Evolutionary conservation across 345 rosid genomes (phyloP).

Genomic region (Odontarrhena argentea): DNA sequence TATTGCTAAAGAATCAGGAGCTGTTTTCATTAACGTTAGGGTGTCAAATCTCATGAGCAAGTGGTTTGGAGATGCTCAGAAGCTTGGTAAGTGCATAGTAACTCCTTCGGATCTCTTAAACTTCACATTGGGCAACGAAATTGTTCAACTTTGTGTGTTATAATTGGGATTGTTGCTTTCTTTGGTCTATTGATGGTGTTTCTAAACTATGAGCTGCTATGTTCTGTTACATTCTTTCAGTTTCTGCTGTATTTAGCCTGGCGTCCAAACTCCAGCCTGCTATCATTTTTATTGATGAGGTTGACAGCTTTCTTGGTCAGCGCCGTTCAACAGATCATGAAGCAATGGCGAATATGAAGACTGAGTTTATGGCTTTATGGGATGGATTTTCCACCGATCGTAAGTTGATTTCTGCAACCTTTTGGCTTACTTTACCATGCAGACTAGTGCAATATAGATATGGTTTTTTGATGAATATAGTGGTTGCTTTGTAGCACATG

Average conservation of each 20-base stretch:
- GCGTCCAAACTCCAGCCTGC: slow-evolving; percentile 96
- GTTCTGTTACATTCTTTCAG: slow-evolving; percentile 49
- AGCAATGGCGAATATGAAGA: slow-evolving; percentile 93
- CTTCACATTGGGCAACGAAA: not conserved
- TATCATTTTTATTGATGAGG: slow-evolving; percentile 95
- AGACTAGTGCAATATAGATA: not conserved
- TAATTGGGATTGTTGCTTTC: not conserved
- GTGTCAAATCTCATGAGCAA: slow-evolving; percentile 94
- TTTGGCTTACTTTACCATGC: not conserved
- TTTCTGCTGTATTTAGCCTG: slow-evolving; percentile 95
- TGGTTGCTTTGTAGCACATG: slow-evolving; percentile 61
- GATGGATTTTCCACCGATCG: slow-evolving; percentile 98
- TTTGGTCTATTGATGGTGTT: not conserved
- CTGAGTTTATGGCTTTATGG: slow-evolving; percentile 99
- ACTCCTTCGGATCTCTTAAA: not conserved
- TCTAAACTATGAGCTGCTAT: slow-evolving; percentile 8
- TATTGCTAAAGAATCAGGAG: slow-evolving; percentile 95
- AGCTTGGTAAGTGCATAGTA: slow-evolving; percentile 70
- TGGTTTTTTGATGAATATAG: slow-evolving; percentile 15
- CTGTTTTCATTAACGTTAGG: slow-evolving; percentile 91
- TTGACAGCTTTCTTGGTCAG: slow-evolving; percentile 95
- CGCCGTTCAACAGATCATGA: slow-evolving; percentile 87
- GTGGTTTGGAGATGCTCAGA: slow-evolving; percentile 99
- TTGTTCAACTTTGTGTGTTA: not conserved
- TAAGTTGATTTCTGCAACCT: slow-evolving; percentile 49